These are phyloP conservation scores for Diversispora epigaea DNA, from an alignment of 192 early-diverging fungal species.

Conservation along the genomic window DNA sequence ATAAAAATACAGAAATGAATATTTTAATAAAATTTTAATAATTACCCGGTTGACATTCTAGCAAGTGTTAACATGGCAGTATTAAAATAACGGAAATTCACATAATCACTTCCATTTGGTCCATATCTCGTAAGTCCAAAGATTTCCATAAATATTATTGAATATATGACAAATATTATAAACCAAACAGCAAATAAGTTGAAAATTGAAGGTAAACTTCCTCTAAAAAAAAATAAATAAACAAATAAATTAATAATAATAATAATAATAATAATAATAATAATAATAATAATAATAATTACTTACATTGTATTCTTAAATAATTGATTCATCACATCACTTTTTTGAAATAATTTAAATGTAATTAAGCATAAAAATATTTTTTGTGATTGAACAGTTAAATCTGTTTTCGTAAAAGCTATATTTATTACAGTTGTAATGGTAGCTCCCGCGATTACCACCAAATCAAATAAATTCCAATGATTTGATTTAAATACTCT, in stretches of 20 bases:
- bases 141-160: constrained; percentile 63
- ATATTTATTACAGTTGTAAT: constrained; percentile 36
- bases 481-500: constrained; percentile 44
- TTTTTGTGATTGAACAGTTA: constrained; percentile 54
- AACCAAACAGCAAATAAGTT: constrained; percentile 62
- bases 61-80: constrained; percentile 49
- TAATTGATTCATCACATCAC: constrained; percentile 57
- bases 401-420: constrained; percentile 14
- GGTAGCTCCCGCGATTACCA: constrained; percentile 57
- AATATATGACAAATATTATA: constrained; percentile 54
- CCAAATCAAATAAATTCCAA: constrained; percentile 68
- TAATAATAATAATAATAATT: not conserved
- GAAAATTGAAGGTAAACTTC: constrained; percentile 46
- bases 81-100: constrained; percentile 53
- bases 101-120: constrained; percentile 42
- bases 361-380: constrained; percentile 55
- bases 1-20: too few species aligned
- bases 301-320: constrained; percentile 63
- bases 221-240: constrained; percentile 32
- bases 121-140: constrained; percentile 62
- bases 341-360: constrained; percentile 58
- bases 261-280: not conserved
- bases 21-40: constrained; percentile 1
- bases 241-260: not conserved
- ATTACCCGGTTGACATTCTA: constrained; percentile 58